Evolutionary conservation across 495 filamentous ascomycete genomes (phyloP).

Genomic region (Penicillium waksmanii): DNA sequence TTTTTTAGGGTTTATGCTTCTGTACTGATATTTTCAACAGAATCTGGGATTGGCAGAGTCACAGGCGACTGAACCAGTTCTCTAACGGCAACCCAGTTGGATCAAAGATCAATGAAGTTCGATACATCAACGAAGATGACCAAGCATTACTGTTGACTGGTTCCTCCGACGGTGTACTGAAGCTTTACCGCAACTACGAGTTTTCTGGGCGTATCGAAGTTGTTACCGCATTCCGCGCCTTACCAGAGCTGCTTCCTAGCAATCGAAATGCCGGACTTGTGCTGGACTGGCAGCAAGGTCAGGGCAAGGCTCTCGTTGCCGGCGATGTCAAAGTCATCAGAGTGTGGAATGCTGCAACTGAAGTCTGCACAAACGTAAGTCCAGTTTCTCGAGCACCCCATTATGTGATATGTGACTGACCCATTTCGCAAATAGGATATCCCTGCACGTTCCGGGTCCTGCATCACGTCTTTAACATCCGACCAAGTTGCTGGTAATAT

Average conservation of each 20-base stretch:
- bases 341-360: constrained; percentile 92
- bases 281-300: constrained; percentile 98
- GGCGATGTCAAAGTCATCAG: constrained; percentile 95
- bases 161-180: constrained; percentile 89
- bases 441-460: constrained; percentile 91
- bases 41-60: constrained; percentile 90
- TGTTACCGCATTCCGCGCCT: constrained; percentile 87
- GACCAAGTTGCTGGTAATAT: constrained; percentile 97
- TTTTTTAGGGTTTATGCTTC: not conserved
- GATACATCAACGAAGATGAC: constrained; percentile 98
- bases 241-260: constrained; percentile 89
- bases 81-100: constrained; percentile 90
- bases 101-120: constrained; percentile 89
- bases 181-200: constrained; percentile 89
- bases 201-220: constrained; percentile 73
- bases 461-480: constrained; percentile 92
- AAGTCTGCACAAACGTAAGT: constrained; percentile 80
- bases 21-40: constrained; percentile 44
- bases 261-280: constrained; percentile 93
- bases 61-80: constrained; percentile 76
- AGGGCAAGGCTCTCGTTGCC: constrained; percentile 88
- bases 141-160: constrained; percentile 93
- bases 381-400: not conserved
- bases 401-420: constrained; percentile 6
- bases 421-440: constrained; percentile 65